Evolutionary conservation across 371 early-diverging fungal species (phyloP).

Genomic region (Saksenaea oblongispora): DNA sequence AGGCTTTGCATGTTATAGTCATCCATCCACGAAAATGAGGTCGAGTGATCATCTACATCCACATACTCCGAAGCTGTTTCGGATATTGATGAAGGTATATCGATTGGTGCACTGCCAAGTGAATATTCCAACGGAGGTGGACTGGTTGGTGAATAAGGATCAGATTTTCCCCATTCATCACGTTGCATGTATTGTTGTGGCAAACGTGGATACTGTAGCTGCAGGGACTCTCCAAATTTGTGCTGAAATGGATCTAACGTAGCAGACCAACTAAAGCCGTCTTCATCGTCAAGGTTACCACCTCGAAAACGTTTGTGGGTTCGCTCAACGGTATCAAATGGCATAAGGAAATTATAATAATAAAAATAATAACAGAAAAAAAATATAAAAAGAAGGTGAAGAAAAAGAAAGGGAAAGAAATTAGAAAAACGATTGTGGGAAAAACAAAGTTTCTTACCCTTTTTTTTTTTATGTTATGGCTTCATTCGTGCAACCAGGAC

Average conservation of each 20-base stretch:
- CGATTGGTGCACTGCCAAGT: background rate
- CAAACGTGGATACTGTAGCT: background rate
- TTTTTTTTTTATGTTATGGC: constrained; percentile 8
- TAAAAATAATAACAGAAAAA: background rate
- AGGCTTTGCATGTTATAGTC: background rate
- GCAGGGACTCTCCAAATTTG: constrained; percentile 3
- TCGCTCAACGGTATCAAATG: constrained; percentile 33
- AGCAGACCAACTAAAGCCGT: background rate
- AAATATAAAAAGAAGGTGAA: background rate
- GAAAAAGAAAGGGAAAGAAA: constrained; percentile 2
- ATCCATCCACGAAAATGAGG: constrained; percentile 1
- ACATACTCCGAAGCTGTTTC: constrained; percentile 4
- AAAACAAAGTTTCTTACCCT: constrained; percentile 14
- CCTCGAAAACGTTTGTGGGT: constrained; percentile 24
- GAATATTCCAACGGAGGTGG: constrained; percentile 2
- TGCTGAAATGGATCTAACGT: background rate
- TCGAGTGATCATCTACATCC: background rate
- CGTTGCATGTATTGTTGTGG: background rate
- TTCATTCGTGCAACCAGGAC: constrained; percentile 2
- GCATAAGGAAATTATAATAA: constrained; percentile 18
- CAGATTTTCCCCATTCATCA: background rate
- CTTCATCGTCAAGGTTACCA: constrained; percentile 11
- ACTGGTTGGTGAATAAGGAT: background rate
- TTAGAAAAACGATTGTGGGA: constrained; percentile 20
- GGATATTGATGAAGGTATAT: background rate